These are phyloP conservation scores for Sparassis latifolia DNA, from an alignment of 1,284 basidiomycete genomes.

Conservation along the genomic window DNA sequence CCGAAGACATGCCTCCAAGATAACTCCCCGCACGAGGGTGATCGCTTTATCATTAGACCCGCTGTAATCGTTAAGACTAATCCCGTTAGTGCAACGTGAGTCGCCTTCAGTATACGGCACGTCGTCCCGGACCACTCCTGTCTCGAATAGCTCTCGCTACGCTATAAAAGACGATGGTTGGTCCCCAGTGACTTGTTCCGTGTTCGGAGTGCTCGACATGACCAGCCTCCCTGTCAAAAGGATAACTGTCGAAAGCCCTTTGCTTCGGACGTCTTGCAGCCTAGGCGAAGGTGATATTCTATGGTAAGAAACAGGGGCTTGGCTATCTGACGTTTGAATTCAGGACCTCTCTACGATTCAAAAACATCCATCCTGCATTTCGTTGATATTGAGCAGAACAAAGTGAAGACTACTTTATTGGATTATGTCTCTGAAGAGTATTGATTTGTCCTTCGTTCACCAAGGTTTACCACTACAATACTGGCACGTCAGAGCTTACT, in stretches of 20 bases:
- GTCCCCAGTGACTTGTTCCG: not conserved
- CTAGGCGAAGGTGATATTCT: conserved; percentile 53
- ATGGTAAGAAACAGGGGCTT: not conserved
- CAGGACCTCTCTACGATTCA: conserved; percentile 59
- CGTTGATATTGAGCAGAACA: conserved; percentile 56
- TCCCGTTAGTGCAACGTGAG: too few relatives aligned
- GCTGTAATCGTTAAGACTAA: too few relatives aligned
- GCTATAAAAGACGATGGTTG: not conserved
- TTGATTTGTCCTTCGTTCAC: not conserved
- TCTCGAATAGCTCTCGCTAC: not conserved
- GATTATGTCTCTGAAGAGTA: not conserved
- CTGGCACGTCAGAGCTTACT: conserved; percentile 30
- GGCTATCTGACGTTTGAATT: conserved; percentile 1
- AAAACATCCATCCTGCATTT: conserved; percentile 51
- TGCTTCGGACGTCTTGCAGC: conserved; percentile 50
- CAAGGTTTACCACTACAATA: conserved; percentile 52
- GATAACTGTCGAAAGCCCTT: conserved; percentile 34
- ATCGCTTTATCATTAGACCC: too few relatives aligned
- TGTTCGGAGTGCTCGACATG: not conserved
- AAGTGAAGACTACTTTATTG: conserved; percentile 27
- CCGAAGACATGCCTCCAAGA: too few relatives aligned
- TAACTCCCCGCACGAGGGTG: too few relatives aligned
- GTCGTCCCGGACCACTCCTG: not conserved
- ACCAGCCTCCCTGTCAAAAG: conserved; percentile 9
- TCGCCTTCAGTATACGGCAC: too few relatives aligned